These are phyloP conservation scores for Hypoxylon cercidicola DNA, from an alignment of 495 filamentous ascomycete genomes.

Conservation along the genomic window DNA sequence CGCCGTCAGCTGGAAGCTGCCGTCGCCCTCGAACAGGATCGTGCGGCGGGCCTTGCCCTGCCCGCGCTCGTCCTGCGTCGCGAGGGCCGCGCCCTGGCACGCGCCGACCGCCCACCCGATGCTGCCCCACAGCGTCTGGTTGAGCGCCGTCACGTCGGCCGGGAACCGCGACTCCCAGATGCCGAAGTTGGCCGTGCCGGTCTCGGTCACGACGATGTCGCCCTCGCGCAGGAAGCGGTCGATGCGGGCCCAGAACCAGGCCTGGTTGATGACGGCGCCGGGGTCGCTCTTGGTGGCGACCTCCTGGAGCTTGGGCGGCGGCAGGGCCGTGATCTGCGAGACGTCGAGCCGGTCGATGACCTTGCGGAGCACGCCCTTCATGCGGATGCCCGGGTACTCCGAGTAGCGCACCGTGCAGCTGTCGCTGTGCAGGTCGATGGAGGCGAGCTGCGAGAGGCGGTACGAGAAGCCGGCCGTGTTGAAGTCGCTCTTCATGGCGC, in stretches of 20 bases:
- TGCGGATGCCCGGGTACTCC: constrained; percentile 82
- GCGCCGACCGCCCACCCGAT: constrained; percentile 87
- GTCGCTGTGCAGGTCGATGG: constrained; percentile 88
- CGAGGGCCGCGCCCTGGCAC: constrained; percentile 79
- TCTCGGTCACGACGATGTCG: constrained; percentile 88
- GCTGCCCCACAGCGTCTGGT: constrained; percentile 88
- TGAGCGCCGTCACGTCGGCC: constrained; percentile 75
- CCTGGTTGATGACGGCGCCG: constrained; percentile 72
- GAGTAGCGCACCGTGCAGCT: constrained; percentile 80
- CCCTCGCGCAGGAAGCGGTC: constrained; percentile 78
- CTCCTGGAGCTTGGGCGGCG: constrained; percentile 62
- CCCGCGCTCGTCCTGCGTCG: constrained; percentile 66
- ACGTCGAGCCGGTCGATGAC: constrained; percentile 70
- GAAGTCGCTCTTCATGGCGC: constrained; percentile 86
- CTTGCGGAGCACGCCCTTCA: constrained; percentile 87
- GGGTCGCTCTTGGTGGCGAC: constrained; percentile 53
- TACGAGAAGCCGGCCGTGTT: constrained; percentile 93
- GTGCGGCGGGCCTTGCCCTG: constrained; percentile 62
- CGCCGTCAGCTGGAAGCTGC: constrained; percentile 83
- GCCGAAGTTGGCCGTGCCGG: constrained; percentile 90
- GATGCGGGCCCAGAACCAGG: constrained; percentile 86
- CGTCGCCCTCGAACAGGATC: constrained; percentile 89
- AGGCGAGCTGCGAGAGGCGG: constrained; percentile 79
- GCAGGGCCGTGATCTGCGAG: constrained; percentile 60
- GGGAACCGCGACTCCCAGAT: constrained; percentile 91